Conservation (phyloP, 228 moss, liverwort and hornwort species). For the Sphagnum fallax region DNA sequence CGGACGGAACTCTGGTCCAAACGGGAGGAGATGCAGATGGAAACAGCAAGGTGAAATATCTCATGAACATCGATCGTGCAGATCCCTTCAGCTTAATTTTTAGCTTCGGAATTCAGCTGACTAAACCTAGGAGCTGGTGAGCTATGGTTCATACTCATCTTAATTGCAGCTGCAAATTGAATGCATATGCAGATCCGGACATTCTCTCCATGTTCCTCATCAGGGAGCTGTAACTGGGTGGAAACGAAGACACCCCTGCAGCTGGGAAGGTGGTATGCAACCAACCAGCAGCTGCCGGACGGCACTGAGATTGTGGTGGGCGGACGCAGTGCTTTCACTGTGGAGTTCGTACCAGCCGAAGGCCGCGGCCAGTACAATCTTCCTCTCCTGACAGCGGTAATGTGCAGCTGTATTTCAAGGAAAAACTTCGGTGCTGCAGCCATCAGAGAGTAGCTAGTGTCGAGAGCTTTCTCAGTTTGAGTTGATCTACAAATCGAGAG, state of each 20-base stretch:
- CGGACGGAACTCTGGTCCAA: conserved; percentile 53
- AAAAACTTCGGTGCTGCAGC: neutral
- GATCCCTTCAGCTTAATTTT: too few relatives aligned
- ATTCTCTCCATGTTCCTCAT: conserved; percentile 13
- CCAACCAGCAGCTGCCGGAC: conserved; percentile 54
- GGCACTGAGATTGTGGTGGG: conserved; percentile 36
- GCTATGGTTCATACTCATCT: neutral
- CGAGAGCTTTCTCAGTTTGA: too few relatives aligned
- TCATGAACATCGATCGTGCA: too few relatives aligned
- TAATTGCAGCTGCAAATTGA: conserved; percentile 28
- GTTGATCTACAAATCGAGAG: conserved; percentile 25
- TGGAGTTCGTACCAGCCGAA: conserved; percentile 42
- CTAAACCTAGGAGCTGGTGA: too few relatives aligned
- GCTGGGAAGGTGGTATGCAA: conserved; percentile 35
- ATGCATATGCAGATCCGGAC: conserved; percentile 14
- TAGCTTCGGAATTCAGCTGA: too few relatives aligned
- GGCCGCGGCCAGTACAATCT: conserved; percentile 29
- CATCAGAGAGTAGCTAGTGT: too few relatives aligned
- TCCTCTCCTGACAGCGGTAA: conserved; percentile 26
- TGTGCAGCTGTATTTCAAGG: neutral
- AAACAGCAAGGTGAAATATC: conserved; percentile 20
- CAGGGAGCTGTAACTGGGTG: conserved; percentile 30
- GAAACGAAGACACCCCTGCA: conserved; percentile 17
- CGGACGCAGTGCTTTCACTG: conserved; percentile 39
- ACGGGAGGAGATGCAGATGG: conserved; percentile 77